Conservation (phyloP, 768 basidiomycete species). For the Trametopsis cervina region DNA sequence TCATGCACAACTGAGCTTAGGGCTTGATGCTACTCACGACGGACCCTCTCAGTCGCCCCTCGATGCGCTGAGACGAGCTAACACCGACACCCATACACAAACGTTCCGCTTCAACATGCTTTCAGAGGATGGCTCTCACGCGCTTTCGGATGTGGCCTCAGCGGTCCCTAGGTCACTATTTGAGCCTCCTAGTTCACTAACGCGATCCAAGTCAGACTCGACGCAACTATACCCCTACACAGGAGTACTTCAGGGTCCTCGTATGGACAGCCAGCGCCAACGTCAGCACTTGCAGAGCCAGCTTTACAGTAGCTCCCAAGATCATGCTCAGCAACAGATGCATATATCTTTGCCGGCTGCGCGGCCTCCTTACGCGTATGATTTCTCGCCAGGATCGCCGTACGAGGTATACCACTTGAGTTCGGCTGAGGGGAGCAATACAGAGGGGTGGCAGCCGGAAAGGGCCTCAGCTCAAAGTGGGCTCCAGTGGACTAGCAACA, state of each 20-base stretch:
- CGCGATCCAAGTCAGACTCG: constrained; percentile 3
- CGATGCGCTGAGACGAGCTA: not conserved
- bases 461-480: not conserved
- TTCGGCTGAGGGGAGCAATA: constrained; percentile 7
- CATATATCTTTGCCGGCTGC: constrained; percentile 28
- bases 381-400: constrained; percentile 30
- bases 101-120: constrained; percentile 3
- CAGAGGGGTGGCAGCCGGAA: not conserved
- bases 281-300: not conserved
- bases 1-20: not conserved
- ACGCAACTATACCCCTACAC: constrained; percentile 1
- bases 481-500: not conserved
- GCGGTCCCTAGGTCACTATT: not conserved
- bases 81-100: constrained; percentile 2
- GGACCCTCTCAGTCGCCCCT: not conserved
- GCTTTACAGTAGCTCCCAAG: not conserved
- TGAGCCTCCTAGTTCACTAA: not conserved
- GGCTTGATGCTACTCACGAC: not conserved
- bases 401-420: constrained; percentile 25
- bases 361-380: constrained; percentile 32
- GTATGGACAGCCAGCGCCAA: not conserved
- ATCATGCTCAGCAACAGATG: constrained; percentile 7
- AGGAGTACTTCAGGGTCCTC: not conserved
- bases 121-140: not conserved
- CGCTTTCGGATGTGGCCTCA: constrained; percentile 4